Base-by-base conservation (phyloP, 257 asterid genomes). In the Cordia subcordata region DNA sequence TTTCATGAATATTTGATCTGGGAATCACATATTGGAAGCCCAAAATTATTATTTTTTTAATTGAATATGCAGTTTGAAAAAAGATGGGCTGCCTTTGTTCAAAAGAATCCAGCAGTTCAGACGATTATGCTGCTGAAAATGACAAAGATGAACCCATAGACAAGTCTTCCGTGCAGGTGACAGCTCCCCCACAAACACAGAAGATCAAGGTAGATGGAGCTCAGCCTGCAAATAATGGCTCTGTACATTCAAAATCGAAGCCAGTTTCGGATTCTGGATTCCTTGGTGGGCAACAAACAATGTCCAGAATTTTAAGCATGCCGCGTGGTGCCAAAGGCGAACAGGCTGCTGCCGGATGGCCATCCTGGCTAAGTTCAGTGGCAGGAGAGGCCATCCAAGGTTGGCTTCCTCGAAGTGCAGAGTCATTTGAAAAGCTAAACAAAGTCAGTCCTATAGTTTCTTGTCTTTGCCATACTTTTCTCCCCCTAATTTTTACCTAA, bases 381-480 rank as follows among this genome's bases (percentile, higher is more conserved):
- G 87, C 95, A 6, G 83, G 76, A 5, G 95, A 87, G 45, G 95
- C 94, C 35, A 72, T 86, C 49, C 78, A 69, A 54, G 95, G 95
- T 8, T 86, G 95, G 92, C 11, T 58, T 60, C 95, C 95, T 12
- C 75, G 90, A 40, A 76, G 81, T 62, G 79, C 88, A 3, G 88
- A 87, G 39, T 82, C 95, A 0, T 87, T 73, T 56, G 85, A 82
- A 73, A 87, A 84, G 51, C 27, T 87, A 50, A 51, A 68, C 64
- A 87, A 84, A 75, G 95, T 85, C 17, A 57, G 85, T 70, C 57
- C 58, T 54, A 11, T n/a, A 55, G 40, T 63, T 63, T 65, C 33
- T 68, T 45, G 17, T 13, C 15, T 12, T 59, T 22, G 1, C 22
- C 64, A 32, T 44, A 27, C 4, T 21, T 52, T 23, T 49, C n/a